Base-by-base conservation (phyloP, 805 yeast genomes). In the Kregervanrija fluxuum region DNA sequence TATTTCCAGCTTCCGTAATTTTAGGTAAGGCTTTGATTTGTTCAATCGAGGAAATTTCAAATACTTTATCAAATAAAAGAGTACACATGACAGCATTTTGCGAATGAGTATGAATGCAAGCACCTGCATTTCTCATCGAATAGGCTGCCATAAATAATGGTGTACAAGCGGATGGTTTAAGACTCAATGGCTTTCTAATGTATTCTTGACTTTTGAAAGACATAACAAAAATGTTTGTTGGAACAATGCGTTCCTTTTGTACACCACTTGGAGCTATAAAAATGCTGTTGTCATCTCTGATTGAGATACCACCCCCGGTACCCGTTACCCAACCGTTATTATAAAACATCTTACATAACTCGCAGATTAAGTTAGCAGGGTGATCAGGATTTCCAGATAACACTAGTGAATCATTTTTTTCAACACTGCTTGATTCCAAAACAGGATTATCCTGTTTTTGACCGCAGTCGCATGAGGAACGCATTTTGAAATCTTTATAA, bases 251-350 rank as follows among this genome's bases (percentile, higher is more conserved):
- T 61, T 90, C 98, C 66, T 90, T 90, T 60, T 90, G 96, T 8
- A 90, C 95, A 1, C 97, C 97, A n/a, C 95, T 85, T 4, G 98
- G 97, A 0, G 97, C 95, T 35, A 90, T 73, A 61, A 74, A 90
- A 13, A 86, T 77, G 15, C 67, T 55, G 48, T 78, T 71, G 1
- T 71, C 74, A 2, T 74, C 71, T 44, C 82, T 66, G 41, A 90
- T 82, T 31, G 95, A 84, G 54, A 91, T 82, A 3, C 97, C 97
- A 31, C 97, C 98, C 3, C 96, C 97, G 1, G 98, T 91, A 3
- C 97, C 97, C 0, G 96, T 82, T 54, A 87, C 91, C 96, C 96
- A 89, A 41, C 85, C 83, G 57, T 84, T 83, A 53, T 76, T 71
- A 61, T 84, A 91, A 60, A 91, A 87, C 13, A 75, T 66, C 42